Conservation (phyloP, 345 rosid species). For the Boechera divaricarpa region DNA sequence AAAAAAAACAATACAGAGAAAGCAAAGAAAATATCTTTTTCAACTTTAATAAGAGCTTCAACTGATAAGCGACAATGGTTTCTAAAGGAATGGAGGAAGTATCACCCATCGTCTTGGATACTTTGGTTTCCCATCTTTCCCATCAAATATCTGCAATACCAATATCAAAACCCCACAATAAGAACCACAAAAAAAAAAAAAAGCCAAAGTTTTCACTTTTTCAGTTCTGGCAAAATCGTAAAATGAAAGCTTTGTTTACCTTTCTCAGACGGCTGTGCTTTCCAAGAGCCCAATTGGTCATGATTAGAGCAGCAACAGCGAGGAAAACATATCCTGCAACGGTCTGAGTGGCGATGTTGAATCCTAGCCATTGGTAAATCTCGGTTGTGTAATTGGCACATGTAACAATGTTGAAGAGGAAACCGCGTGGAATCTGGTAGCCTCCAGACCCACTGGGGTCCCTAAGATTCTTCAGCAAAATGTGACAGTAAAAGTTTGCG, state of each 20-base stretch:
- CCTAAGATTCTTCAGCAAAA: conserved; percentile 81
- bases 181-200: not conserved
- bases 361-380: conserved; percentile 97
- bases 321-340: conserved; percentile 86
- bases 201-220: not conserved
- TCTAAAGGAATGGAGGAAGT: conserved; percentile 89
- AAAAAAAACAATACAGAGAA: conserved; percentile 9
- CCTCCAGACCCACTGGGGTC: conserved; percentile 73
- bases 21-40: conserved; percentile 20
- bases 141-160: conserved; percentile 78
- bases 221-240: not conserved
- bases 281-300: conserved; percentile 98
- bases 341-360: conserved; percentile 96
- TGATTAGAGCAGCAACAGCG: conserved; percentile 76
- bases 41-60: conserved; percentile 17
- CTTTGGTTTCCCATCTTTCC: conserved; percentile 87
- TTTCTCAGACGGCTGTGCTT: conserved; percentile 92
- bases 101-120: conserved; percentile 96
- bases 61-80: conserved; percentile 42
- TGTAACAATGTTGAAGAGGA: conserved; percentile 92
- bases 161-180: conserved; percentile 15
- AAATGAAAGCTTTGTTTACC: conserved; percentile 52
- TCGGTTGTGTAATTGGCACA: conserved; percentile 98
- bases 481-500: conserved; percentile 88
- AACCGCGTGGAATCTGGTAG: conserved; percentile 91